Evolutionary conservation across 208 protist species (phyloP).

Genomic region (Balamuthia mandrillaris): DNA sequence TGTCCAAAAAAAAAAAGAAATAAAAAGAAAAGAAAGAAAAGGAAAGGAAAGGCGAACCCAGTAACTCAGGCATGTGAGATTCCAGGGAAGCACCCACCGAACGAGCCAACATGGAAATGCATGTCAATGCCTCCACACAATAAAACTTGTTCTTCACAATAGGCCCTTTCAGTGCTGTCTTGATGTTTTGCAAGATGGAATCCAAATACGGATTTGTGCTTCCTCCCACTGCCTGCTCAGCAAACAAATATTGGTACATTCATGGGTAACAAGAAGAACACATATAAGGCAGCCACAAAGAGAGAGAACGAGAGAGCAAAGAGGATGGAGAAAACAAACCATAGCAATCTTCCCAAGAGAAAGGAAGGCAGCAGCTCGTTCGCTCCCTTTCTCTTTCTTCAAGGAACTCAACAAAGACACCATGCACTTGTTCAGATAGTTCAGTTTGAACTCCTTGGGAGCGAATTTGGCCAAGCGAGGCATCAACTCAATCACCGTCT

Average conservation of each 20-base stretch:
- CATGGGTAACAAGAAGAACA: background rate
- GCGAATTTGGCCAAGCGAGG: conserved; percentile 62
- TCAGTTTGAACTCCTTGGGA: conserved; percentile 37
- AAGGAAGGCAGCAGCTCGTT: conserved; percentile 54
- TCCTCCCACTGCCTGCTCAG: conserved; percentile 27
- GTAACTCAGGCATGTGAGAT: conserved; percentile 28
- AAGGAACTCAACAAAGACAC: background rate
- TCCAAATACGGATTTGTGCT: conserved; percentile 59
- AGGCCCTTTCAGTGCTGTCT: conserved; percentile 24
- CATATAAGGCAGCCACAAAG: background rate
- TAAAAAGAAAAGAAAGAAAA: background rate
- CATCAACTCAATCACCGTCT: conserved; percentile 60
- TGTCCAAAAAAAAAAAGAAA: background rate
- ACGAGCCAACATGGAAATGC: conserved; percentile 64
- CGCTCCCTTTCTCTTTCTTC: conserved; percentile 13
- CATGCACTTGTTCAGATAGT: conserved; percentile 45
- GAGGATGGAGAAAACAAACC: no score
- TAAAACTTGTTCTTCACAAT: conserved; percentile 37
- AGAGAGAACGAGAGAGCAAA: no score
- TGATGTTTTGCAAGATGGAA: conserved; percentile 40
- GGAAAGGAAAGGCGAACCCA: background rate
- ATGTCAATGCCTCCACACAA: conserved; percentile 55
- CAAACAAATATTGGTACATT: background rate
- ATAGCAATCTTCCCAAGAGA: conserved; percentile 63
- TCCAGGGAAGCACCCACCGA: conserved; percentile 45